Evolutionary conservation across 495 filamentous ascomycete species (phyloP), one percentile per base, ranked within the genome.

Genomic region (Xylaria intraflava): DNA sequence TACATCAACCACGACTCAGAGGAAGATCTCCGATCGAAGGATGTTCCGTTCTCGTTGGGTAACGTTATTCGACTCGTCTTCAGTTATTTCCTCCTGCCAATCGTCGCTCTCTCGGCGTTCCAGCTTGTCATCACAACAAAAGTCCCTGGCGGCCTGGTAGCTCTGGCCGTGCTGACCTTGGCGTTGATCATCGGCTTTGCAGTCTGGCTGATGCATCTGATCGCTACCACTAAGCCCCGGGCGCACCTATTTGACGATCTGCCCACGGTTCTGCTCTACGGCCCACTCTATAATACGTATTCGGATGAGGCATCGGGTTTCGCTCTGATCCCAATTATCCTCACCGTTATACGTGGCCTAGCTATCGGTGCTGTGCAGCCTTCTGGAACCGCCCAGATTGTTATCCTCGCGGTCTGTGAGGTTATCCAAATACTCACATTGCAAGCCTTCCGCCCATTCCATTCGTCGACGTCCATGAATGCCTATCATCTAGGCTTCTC

Each of bases 271-370:
- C 78, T 98, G 11, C 75, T 89, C 1, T 97, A 95, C 62, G 93
- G 93, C 4, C 89, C 93, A 3, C 77, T 98, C n/a, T 98, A 97
- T 73, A 98, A 98, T 69, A 98, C 94, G 1, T 96, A 92, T 65
- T 90, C 92, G 27, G 91, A 94, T 70, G 86, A 91, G 23, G 86
- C 89, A 1, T 74, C 80, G 14, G 83, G 88, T 6, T 98, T 93
- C 61, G 89, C 91, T 9, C 72, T 94, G 17, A 81, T 96, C 20
- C 90, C 92, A 0, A 82, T 96, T 16, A 73, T 94, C 27, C 68
- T 96, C 49, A 93, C 84, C 11, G 81, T 93, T 59, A 65, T 92
- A 33, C 84, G 92, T n/a, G 92, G 89, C 31, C 79, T 96, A 55
- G 88, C 90, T 14, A 83, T 98, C 61, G 93, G 93, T 31, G 94